phyloP scores from a whole-genome alignment of 2,329 filamentous ascomycete species.

The Colletotrichum liriopes region DNA sequence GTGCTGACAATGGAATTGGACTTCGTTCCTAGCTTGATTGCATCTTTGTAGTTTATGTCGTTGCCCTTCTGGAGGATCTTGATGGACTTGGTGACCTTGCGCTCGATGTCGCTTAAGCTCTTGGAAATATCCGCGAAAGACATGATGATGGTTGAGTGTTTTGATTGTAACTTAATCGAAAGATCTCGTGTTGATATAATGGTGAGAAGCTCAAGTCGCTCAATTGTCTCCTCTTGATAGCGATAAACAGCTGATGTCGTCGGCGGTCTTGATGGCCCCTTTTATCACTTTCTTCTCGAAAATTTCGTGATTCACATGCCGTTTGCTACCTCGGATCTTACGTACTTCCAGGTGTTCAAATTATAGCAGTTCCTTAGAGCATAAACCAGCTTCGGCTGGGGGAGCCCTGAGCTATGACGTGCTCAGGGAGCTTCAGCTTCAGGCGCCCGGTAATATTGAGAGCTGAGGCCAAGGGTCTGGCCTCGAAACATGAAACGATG shows the following conservation, averaged over 20 bases:
- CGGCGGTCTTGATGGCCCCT: neutral
- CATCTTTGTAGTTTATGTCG: constrained; percentile 36
- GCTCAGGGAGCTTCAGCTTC: constrained; percentile 26
- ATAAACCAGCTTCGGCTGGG: constrained; percentile 30
- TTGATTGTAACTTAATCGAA: neutral
- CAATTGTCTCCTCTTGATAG: neutral
- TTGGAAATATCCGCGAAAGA: constrained; percentile 37
- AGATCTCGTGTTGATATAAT: neutral
- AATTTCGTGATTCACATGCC: constrained; percentile 36
- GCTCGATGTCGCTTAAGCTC: constrained; percentile 39
- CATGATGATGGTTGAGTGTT: neutral
- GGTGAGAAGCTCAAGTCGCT: neutral
- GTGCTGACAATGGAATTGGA: constrained; percentile 30
- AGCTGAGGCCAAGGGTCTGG: constrained; percentile 25
- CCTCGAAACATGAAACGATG: constrained; percentile 39
- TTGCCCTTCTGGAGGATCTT: constrained; percentile 35
- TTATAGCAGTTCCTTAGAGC: constrained; percentile 15
- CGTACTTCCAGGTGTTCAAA: neutral
- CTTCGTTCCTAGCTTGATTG: constrained; percentile 36
- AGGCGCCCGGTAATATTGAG: constrained; percentile 11
- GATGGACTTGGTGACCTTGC: constrained; percentile 35
- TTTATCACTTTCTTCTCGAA: constrained; percentile 20
- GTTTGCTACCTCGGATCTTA: constrained; percentile 25
- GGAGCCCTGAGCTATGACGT: constrained; percentile 39
- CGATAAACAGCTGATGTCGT: fast-evolving